Conservation (phyloP, 805 yeast genomes). For the Sugiyamaella lignohabitans region DNA sequence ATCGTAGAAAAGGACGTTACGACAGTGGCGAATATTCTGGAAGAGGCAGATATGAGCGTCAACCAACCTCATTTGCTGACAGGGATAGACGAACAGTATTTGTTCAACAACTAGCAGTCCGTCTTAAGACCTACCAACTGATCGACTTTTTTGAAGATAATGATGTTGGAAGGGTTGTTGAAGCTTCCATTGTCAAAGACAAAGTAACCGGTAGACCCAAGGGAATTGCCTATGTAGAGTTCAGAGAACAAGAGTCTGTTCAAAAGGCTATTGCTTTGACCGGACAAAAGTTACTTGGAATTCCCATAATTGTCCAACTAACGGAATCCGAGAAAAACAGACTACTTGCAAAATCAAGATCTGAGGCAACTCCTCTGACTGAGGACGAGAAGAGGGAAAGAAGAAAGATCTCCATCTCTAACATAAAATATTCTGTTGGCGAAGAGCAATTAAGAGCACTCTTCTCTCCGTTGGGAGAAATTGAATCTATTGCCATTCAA, state of each 20-base stretch:
- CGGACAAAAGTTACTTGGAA: constrained; percentile 30
- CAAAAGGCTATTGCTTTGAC: constrained; percentile 28
- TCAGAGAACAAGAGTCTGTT: constrained; percentile 26
- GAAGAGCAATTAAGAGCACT: constrained; percentile 67
- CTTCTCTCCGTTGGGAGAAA: constrained; percentile 60
- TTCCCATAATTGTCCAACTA: constrained; percentile 30
- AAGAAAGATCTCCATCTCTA: constrained; percentile 26
- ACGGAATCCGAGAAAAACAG: constrained; percentile 32
- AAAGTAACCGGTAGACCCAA: constrained; percentile 28
- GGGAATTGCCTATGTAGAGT: constrained; percentile 34
- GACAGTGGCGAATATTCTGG: too few species aligned
- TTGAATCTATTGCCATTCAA: constrained; percentile 81
- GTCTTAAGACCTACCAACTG: constrained; percentile 28
- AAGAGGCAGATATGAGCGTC: background rate
- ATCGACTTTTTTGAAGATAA: constrained; percentile 28
- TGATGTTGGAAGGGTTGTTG: constrained; percentile 29
- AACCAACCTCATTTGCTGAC: constrained; percentile 13
- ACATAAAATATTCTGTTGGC: constrained; percentile 34
- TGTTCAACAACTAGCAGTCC: constrained; percentile 32
- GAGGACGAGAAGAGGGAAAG: background rate
- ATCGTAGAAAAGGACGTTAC: too few species aligned
- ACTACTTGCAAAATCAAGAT: constrained; percentile 16
- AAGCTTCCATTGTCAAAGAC: constrained; percentile 33
- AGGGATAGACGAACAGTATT: constrained; percentile 32
- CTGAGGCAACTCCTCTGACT: constrained; percentile 2